Evolutionary conservation across 305 asterid species (phyloP), one percentile per base, ranked within the genome.

Genomic region (Plantago lanceolata): DNA sequence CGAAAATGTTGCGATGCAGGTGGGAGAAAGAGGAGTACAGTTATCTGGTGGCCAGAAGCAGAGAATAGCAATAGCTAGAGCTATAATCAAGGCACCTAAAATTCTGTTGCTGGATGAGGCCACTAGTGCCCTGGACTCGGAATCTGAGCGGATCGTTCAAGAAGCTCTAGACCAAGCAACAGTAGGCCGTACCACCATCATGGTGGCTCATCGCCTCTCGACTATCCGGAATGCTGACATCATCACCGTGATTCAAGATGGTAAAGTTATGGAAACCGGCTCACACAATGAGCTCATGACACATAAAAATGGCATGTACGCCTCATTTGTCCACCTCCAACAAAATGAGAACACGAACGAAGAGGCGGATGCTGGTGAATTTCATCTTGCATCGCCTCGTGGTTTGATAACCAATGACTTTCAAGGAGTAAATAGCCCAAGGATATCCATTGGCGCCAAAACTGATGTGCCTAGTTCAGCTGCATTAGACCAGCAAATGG

Each of bases 1-100:
- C 2, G 45, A 40, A 40, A 40, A 40, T 9, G 15, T 16, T 3
- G 15, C 26, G 14, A 53, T 71, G 63, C 79, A 93, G 99, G 99
- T 93, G 15, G 99, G 99, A 2, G 99, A 93, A 75, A 75, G 95
- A 76, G 99, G 99, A 5, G 85, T 85, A 31, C 99, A 93, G 48
- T 69, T 93, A 82, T 93, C 99, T 0, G 99, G 99, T 16, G 99
- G 99, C 2, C 96, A 93, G 63, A 93, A 93, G 70, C 99, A 93
- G 71, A 85, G 97, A 64, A 83, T 93, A 60, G 99, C 95, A 58
- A 93, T 93, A 58, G 99, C 99, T 4, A 81, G 96, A 75, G 99
- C 99, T 58, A 69, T 84, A 55, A 86, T 93, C 24, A 91, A 82
- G 63, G 73, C 89, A 6, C 99, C 97, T 1, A 82, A 83, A 72